These are phyloP conservation scores for Sclerotinia sclerotiorum DNA, from an alignment of 2,329 filamentous ascomycete genomes.

Conservation along the genomic window DNA sequence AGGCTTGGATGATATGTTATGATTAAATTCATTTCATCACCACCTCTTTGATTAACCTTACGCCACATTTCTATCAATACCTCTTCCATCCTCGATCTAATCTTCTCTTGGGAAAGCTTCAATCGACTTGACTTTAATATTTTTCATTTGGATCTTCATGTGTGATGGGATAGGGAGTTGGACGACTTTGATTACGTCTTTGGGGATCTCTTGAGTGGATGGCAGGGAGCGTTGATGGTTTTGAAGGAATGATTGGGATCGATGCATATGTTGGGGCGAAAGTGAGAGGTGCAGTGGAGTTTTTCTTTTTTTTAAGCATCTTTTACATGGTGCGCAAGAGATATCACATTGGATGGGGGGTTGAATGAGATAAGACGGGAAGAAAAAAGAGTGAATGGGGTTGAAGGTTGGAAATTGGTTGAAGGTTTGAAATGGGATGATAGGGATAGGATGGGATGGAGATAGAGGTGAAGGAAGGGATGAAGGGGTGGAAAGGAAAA, in stretches of 20 bases:
- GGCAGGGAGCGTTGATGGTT: not conserved
- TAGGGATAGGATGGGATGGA: not conserved
- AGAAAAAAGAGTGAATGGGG: not conserved
- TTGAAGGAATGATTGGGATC: not conserved
- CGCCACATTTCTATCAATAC: not conserved
- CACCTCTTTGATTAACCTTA: not conserved
- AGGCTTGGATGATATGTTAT: not conserved
- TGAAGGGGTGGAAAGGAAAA: not conserved
- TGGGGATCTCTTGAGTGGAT: not conserved
- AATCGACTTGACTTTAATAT: slow-evolving; percentile 11
- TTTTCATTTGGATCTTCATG: slow-evolving; percentile 15
- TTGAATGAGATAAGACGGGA: not conserved
- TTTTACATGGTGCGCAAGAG: slow-evolving; percentile 12
- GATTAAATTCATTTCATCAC: not conserved
- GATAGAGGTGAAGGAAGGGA: not conserved
- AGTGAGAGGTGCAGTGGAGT: slow-evolving; percentile 2
- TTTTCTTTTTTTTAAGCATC: not conserved
- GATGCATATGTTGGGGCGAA: slow-evolving; percentile 6
- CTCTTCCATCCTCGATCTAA: slow-evolving; percentile 1
- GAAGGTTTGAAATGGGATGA: not conserved
- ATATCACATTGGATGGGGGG: not conserved
- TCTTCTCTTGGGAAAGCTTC: slow-evolving; percentile 4
- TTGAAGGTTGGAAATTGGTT: not conserved
- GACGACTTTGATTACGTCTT: slow-evolving; percentile 12
- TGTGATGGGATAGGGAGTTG: slow-evolving; percentile 11